Percentiles rank a stretch among this genome's conserved stretches.
Conservation (phyloP, 2,329 filamentous ascomycete species). For the Colletotrichum tropicale region DNA sequence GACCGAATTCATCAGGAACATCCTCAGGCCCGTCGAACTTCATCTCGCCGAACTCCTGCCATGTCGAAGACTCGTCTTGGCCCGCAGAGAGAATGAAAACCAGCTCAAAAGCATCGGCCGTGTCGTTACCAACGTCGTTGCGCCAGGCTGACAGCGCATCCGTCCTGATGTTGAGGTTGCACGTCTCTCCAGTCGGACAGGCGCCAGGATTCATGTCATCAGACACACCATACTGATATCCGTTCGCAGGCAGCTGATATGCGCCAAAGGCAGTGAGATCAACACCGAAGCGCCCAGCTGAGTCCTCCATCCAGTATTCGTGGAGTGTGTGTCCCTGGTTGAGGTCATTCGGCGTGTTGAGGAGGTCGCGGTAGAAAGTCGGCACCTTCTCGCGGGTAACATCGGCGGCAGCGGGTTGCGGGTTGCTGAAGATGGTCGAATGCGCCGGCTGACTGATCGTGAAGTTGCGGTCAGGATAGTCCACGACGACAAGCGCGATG, state of each 20-base stretch:
- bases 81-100: conserved; percentile 60
- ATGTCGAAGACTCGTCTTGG: conserved; percentile 59
- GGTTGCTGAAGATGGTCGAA: conserved; percentile 56
- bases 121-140: conserved; percentile 53
- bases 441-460: conserved; percentile 48
- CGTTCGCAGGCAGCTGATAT: conserved; percentile 50
- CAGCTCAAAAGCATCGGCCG: conserved; percentile 51
- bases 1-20: conserved; percentile 53
- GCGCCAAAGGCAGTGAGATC: conserved; percentile 57
- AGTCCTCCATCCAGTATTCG: conserved; percentile 64
- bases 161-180: conserved; percentile 51
- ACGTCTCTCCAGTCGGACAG: conserved; percentile 46
- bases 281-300: conserved; percentile 55
- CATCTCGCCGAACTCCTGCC: conserved; percentile 63
- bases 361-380: conserved; percentile 52
- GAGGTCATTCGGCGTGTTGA: conserved; percentile 53
- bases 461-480: conserved; percentile 55
- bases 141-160: conserved; percentile 55
- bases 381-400: conserved; percentile 48
- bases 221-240: conserved; percentile 56
- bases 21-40: conserved; percentile 51
- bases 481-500: conserved; percentile 57
- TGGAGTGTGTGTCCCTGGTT: conserved; percentile 58
- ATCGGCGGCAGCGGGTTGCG: conserved; percentile 42
- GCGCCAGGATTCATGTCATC: conserved; percentile 51